Evolutionary conservation across 768 basidiomycete genomes (phyloP), one percentile per base, ranked within the genome.

Genomic region (Collybia sordida): DNA sequence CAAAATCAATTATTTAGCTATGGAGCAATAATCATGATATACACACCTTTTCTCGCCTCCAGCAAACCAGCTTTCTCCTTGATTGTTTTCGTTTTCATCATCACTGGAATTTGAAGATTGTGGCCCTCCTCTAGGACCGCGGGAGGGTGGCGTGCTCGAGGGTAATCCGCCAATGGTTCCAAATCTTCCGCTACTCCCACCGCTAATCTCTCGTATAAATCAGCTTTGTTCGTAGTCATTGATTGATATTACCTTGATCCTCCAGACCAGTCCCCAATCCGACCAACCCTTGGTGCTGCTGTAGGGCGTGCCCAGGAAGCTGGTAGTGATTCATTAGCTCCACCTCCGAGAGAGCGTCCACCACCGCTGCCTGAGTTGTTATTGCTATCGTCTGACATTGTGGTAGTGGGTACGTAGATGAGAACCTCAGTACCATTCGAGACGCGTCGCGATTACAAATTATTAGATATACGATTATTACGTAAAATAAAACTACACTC

Each of bases 31-130:
- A 24, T 38, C 7, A 38, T 4, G 21, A 6, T 28, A 19, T 22
- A 44, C 64, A 25, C 27, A 90, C 94, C 93, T 94, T 62, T 91
- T 75, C 65, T 96, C 96, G 0, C 96, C 96, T n/a, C 96, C 96
- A 3, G 96, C 87, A 67, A 92, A 98, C 79, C 86, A 90, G 56
- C 77, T 85, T 59, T 90, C 82, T 1, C 75, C 71, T 37, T 77
- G 70, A 6, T 72, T 73, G 31, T 78, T 77, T 3, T 73, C 74
- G 9, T 75, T 77, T 1, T 82, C 82, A 23, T 81, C 82, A 12
- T 79, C 77, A 42, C 31, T 31, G 6, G 31, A 31, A 14, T 31
- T 31, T 31, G 31, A 31, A 31, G 31, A 31, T 76, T 77, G 47
- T 73, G 74, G 5, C 71, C 69, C 24, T 64, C 63, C 25, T 57